Percentiles rank a stretch among this genome's conserved stretches.
Conservation (phyloP, 176 grass and related monocot genomes). For the Poa annua region DNA sequence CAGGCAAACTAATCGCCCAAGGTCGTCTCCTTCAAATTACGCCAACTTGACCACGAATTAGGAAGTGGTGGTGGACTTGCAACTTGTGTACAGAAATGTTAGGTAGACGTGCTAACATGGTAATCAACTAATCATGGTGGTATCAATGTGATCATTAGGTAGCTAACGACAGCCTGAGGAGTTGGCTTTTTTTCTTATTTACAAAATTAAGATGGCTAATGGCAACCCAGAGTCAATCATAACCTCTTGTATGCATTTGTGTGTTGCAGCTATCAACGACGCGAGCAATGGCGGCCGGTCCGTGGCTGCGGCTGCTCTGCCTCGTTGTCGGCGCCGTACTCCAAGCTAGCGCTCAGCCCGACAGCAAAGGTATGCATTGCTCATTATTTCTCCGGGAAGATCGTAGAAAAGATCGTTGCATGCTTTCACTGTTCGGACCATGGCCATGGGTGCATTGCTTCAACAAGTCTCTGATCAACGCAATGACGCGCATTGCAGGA, state of each 20-base stretch:
- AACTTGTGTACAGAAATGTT: not conserved
- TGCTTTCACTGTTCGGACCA: not conserved
- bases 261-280: not conserved
- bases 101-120: not conserved
- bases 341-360: slow-evolving; percentile 35
- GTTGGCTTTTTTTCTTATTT: not conserved
- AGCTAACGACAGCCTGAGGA: not conserved
- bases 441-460: not conserved
- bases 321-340: not conserved
- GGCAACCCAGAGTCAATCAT: not conserved
- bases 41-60: not conserved
- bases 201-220: not conserved
- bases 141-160: not conserved
- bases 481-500: slow-evolving; percentile 31
- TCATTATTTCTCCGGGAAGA: not conserved
- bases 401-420: not conserved
- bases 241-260: not conserved
- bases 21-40: not conserved
- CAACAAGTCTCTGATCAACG: not conserved
- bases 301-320: slow-evolving; percentile 34
- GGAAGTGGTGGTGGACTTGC: not conserved
- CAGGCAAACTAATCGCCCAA: not conserved
- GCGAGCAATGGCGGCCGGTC: slow-evolving; percentile 19
- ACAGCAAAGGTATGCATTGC: slow-evolving; percentile 39
- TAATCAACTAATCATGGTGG: slow-evolving; percentile 7